Conservation (phyloP, 208 protist genomes). For the Leishmania lainsoni region DNA sequence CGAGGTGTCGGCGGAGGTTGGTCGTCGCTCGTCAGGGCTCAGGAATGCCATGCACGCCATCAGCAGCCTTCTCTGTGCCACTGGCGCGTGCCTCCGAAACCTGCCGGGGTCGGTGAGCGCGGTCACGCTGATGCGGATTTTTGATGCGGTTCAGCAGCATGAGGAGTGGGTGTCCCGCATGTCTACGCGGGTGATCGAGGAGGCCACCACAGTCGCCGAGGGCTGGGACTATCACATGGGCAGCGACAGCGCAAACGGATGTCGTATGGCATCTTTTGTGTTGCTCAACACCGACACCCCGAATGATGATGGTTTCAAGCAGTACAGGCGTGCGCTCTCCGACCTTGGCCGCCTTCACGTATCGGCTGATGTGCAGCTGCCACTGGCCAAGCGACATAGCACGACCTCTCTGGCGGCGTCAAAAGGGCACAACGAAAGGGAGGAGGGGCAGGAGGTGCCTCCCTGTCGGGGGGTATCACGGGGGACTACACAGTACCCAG, state of each 20-base stretch:
- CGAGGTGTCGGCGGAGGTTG: slow-evolving; percentile 11
- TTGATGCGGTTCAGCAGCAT: slow-evolving; percentile 2
- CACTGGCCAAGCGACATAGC: background rate
- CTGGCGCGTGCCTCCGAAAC: background rate
- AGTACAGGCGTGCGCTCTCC: slow-evolving; percentile 32
- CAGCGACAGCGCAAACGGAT: slow-evolving; percentile 14
- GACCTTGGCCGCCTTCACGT: slow-evolving; percentile 32
- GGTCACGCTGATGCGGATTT: slow-evolving; percentile 27
- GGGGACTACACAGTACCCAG: background rate
- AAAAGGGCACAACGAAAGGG: background rate
- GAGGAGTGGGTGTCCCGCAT: slow-evolving; percentile 14
- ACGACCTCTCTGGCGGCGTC: slow-evolving; percentile 5
- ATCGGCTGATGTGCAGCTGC: slow-evolving; percentile 14
- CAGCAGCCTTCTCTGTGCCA: slow-evolving; percentile 10
- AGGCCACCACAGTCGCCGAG: slow-evolving; percentile 23
- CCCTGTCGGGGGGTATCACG: background rate
- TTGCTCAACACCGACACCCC: slow-evolving; percentile 31
- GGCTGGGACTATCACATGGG: slow-evolving; percentile 28
- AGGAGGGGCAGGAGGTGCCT: too few relatives aligned
- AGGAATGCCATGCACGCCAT: slow-evolving; percentile 12
- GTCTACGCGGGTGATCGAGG: slow-evolving; percentile 10
- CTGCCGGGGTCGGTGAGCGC: slow-evolving; percentile 18
- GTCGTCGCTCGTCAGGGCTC: slow-evolving; percentile 9
- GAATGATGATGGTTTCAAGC: slow-evolving; percentile 23
- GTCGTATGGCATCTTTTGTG: slow-evolving; percentile 34